A percentile compares a stretch with the other conserved stretches of the same genome.
These are phyloP conservation scores for Medicago ruthenica DNA, from an alignment of 306 rosid species.

Conservation along the genomic window DNA sequence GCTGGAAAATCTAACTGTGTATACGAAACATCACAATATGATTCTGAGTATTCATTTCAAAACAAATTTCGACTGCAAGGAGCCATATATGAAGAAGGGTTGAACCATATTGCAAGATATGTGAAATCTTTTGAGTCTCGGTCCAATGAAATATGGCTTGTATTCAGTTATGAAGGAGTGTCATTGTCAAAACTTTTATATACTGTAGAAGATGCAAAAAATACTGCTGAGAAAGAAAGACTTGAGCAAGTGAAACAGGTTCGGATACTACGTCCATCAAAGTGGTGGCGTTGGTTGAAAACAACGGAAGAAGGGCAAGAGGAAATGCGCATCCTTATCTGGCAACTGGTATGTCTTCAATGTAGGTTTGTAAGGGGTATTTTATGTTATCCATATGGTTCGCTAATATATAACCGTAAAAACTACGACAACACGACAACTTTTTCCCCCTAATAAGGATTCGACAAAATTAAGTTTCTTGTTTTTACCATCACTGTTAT, in stretches of 20 bases:
- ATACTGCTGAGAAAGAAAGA: conserved; percentile 52
- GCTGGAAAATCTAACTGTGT: conserved; percentile 56
- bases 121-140: conserved; percentile 91
- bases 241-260: conserved; percentile 61
- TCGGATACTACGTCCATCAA: conserved; percentile 77
- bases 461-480: conserved; percentile 1
- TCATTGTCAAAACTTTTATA: conserved; percentile 88
- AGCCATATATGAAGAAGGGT: conserved; percentile 74
- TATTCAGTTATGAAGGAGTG: conserved; percentile 77
- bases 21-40: conserved; percentile 54
- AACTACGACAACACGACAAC: conserved; percentile 6
- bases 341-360: conserved; percentile 82
- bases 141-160: conserved; percentile 96
- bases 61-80: conserved; percentile 45
- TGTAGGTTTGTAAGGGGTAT: conserved; percentile 21
- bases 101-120: conserved; percentile 92
- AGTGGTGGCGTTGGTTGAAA: conserved; percentile 99
- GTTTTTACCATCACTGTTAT: neutral
- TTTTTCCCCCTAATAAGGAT: conserved; percentile 14
- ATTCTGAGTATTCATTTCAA: conserved; percentile 50
- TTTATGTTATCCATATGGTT: conserved; percentile 22
- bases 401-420: conserved; percentile 21
- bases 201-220: conserved; percentile 63
- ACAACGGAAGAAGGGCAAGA: conserved; percentile 87
- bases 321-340: conserved; percentile 81